These are phyloP conservation scores for Paraphoma chrysanthemicola DNA, from an alignment of 2,329 filamentous ascomycete genomes.

Conservation along the genomic window DNA sequence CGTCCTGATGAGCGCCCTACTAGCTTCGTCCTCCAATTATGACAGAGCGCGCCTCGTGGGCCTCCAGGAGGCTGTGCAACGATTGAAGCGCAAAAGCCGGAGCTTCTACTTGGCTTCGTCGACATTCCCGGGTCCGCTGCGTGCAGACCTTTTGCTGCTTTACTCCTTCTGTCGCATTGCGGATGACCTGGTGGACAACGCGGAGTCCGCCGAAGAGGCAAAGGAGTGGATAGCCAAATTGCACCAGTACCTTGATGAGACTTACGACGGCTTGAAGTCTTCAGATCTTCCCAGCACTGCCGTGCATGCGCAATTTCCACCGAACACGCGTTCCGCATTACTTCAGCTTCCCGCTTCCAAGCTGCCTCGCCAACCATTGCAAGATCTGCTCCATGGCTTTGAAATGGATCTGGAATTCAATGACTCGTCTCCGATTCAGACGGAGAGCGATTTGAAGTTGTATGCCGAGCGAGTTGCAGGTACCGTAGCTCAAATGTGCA, in stretches of 20 bases:
- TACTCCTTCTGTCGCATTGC: conserved; percentile 78
- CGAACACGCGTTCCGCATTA: conserved; percentile 61
- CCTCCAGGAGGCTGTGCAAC: conserved; percentile 64
- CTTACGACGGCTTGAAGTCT: conserved; percentile 48
- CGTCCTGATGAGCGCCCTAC: conserved; percentile 61
- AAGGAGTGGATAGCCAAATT: conserved; percentile 66
- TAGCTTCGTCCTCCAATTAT: conserved; percentile 58
- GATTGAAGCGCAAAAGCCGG: conserved; percentile 69
- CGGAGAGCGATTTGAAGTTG: conserved; percentile 64
- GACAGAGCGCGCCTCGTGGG: conserved; percentile 65
- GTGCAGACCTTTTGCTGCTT: conserved; percentile 72
- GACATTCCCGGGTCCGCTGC: conserved; percentile 70
- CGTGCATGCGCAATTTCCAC: conserved; percentile 60
- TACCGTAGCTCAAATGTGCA: conserved; percentile 72
- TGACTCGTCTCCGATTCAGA: conserved; percentile 59
- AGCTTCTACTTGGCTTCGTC: conserved; percentile 78
- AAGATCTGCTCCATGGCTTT: conserved; percentile 71
- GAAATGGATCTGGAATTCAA: conserved; percentile 70
- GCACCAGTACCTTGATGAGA: conserved; percentile 62
- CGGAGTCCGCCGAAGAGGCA: conserved; percentile 60
- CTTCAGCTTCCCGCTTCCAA: conserved; percentile 64
- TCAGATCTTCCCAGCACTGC: conserved; percentile 34
- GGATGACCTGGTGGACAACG: conserved; percentile 75
- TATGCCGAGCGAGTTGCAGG: conserved; percentile 75
- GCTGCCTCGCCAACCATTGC: conserved; percentile 66